A percentile compares a stretch with the other conserved stretches of the same genome.
phyloP scores from a whole-genome alignment of 2,329 filamentous ascomycete species.

The Penicillium sp. region DNA sequence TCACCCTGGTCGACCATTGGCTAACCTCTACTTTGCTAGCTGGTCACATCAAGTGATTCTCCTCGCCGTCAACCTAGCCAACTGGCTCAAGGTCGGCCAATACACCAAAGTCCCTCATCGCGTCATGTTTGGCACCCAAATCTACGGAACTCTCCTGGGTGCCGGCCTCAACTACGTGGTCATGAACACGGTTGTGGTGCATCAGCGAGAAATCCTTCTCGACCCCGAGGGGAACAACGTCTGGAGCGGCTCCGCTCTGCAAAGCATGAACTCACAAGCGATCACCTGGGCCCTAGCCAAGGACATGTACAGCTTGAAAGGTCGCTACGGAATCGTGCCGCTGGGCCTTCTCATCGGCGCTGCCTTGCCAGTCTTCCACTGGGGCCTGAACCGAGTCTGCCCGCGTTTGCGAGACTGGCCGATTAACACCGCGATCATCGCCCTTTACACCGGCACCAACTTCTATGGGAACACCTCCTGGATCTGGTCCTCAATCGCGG shows the following conservation, averaged over 20 bases:
- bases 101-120: constrained; percentile 50
- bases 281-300: constrained; percentile 47
- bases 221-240: constrained; percentile 46
- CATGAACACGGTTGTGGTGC: constrained; percentile 52
- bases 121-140: constrained; percentile 54
- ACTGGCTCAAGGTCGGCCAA: constrained; percentile 24
- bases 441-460: constrained; percentile 10
- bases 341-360: constrained; percentile 52
- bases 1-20: constrained; percentile 25
- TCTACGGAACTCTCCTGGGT: constrained; percentile 53
- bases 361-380: constrained; percentile 46
- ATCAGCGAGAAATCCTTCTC: constrained; percentile 47
- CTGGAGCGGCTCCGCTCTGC: constrained; percentile 53
- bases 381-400: constrained; percentile 22
- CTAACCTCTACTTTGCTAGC: constrained; percentile 28
- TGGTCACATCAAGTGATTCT: constrained; percentile 32
- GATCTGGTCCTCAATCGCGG: constrained; percentile 17
- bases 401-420: constrained; percentile 16
- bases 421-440: constrained; percentile 22
- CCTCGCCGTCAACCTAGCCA: constrained; percentile 24
- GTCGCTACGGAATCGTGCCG: constrained; percentile 48
- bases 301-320: constrained; percentile 50
- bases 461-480: constrained; percentile 23
- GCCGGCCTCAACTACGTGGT: constrained; percentile 53
- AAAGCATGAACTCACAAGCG: constrained; percentile 36